A percentile compares a stretch with the other conserved stretches of the same genome.
These are phyloP conservation scores for Astragalus glycyphyllos DNA, from an alignment of 306 rosid genomes.

Conservation along the genomic window DNA sequence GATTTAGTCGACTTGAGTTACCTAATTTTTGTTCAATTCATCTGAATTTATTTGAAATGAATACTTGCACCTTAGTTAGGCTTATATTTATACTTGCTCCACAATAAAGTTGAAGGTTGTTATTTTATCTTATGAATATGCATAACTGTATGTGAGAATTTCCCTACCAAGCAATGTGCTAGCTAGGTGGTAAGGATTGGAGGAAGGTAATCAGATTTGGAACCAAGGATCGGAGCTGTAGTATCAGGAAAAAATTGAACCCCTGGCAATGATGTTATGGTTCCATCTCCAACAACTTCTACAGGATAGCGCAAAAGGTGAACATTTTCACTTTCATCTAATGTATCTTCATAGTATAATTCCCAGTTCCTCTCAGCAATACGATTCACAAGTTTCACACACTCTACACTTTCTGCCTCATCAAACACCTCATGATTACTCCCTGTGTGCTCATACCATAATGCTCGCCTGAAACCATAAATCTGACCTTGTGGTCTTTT, in stretches of 20 bases:
- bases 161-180: not conserved
- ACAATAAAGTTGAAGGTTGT: not conserved
- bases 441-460: constrained; percentile 75
- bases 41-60: too few relatives aligned
- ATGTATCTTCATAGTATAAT: constrained; percentile 24
- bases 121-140: not conserved
- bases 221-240: constrained; percentile 46
- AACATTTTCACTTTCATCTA: not conserved
- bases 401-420: constrained; percentile 31
- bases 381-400: constrained; percentile 34
- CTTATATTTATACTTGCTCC: too few relatives aligned
- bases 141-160: constrained; percentile 1
- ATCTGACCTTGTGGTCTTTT: constrained; percentile 57
- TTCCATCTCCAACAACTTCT: constrained; percentile 30
- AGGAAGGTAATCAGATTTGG: constrained; percentile 41
- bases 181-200: constrained; percentile 54
- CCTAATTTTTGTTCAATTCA: too few relatives aligned
- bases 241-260: constrained; percentile 52
- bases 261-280: constrained; percentile 24
- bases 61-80: too few relatives aligned
- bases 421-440: not conserved
- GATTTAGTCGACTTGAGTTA: too few relatives aligned
- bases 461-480: constrained; percentile 57
- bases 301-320: constrained; percentile 48
- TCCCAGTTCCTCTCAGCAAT: constrained; percentile 42